Percentiles rank a stretch among this genome's conserved stretches.
Conservation (phyloP, 805 yeast species). For the Kodamaea hsintzibuensis region DNA sequence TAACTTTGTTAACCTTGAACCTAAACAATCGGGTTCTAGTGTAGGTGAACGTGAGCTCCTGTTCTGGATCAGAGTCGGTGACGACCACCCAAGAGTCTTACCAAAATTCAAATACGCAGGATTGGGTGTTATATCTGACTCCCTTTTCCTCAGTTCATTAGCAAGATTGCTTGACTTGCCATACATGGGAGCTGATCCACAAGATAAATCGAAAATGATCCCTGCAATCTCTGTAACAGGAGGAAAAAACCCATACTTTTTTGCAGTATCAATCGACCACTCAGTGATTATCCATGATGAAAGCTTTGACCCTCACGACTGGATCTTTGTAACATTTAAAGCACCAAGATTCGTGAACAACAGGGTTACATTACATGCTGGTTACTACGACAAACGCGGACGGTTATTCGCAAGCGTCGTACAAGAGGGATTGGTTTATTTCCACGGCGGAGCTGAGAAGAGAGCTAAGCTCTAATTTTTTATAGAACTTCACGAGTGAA, state of each 20-base stretch:
- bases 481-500: background rate
- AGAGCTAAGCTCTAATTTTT: constrained; percentile 20
- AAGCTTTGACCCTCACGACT: constrained; percentile 32
- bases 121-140: constrained; percentile 34
- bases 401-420: constrained; percentile 32
- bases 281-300: constrained; percentile 38
- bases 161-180: constrained; percentile 32
- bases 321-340: constrained; percentile 30
- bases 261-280: constrained; percentile 36
- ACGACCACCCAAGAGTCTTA: constrained; percentile 13
- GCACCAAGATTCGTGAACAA: constrained; percentile 33
- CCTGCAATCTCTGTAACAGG: constrained; percentile 20
- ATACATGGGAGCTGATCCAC: constrained; percentile 8
- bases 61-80: constrained; percentile 34
- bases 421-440: constrained; percentile 36
- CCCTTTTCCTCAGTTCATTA: constrained; percentile 30
- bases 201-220: constrained; percentile 2
- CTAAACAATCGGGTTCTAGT: constrained; percentile 23
- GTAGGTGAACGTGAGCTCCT: constrained; percentile 33
- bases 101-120: constrained; percentile 29
- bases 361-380: constrained; percentile 30
- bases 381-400: constrained; percentile 31
- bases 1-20: constrained; percentile 22
- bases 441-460: constrained; percentile 20
- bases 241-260: constrained; percentile 27